Conservation (phyloP, 257 asterid genomes). For the Solanum bulbocastanum region DNA sequence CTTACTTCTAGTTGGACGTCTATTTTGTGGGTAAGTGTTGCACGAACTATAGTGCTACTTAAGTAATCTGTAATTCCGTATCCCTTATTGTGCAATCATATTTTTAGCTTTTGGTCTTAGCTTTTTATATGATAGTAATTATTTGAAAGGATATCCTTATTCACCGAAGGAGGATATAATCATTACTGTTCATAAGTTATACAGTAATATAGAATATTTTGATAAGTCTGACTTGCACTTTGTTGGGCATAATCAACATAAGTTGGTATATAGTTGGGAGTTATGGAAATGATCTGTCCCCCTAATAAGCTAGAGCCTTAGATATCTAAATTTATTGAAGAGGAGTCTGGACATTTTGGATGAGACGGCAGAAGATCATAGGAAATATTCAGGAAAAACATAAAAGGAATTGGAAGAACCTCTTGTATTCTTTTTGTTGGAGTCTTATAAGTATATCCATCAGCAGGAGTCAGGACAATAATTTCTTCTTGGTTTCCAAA, state of each 20-base stretch:
- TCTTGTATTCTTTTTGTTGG: background rate
- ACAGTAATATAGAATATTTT: background rate
- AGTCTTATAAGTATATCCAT: background rate
- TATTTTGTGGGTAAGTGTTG: constrained; percentile 72
- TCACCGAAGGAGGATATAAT: background rate
- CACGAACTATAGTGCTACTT: background rate
- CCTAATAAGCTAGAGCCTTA: background rate
- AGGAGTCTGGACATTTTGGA: background rate
- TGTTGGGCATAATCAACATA: background rate
- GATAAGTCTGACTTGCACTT: background rate
- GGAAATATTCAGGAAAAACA: background rate
- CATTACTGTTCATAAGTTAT: background rate
- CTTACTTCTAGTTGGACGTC: constrained; percentile 71
- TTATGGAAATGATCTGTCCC: background rate
- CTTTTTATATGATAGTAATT: background rate
- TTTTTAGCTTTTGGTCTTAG: background rate
- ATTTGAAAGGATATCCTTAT: background rate
- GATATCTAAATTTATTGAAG: background rate
- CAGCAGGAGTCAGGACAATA: background rate
- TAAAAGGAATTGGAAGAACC: background rate
- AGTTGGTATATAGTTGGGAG: background rate
- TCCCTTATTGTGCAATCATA: background rate
- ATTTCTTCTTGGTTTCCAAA: background rate
- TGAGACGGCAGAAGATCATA: background rate
- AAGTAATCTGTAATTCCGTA: background rate